phyloP scores from a whole-genome alignment of 305 asterid genomes.

The Fraxinus velutina region DNA sequence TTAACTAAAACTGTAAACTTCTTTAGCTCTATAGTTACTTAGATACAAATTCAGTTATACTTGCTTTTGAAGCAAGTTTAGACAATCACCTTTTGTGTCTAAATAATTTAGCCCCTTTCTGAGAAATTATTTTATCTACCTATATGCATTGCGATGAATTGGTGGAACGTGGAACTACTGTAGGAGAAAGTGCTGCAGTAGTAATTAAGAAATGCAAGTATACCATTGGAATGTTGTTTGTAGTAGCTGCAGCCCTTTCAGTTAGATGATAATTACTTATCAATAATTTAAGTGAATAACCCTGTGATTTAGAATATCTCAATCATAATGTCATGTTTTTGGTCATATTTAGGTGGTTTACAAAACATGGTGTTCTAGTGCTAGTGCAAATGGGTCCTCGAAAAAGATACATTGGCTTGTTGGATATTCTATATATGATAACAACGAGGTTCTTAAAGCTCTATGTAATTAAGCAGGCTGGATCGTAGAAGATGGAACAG shows the following conservation, averaged over 20 bases:
- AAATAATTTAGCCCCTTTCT: background rate
- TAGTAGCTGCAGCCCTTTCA: constrained; percentile 87
- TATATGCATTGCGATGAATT: constrained; percentile 77
- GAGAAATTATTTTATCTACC: background rate
- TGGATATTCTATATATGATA: too few relatives aligned
- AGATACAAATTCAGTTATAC: too few relatives aligned
- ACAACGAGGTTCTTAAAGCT: too few relatives aligned
- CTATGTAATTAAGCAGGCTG: too few relatives aligned
- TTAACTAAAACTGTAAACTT: too few relatives aligned
- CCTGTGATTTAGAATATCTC: constrained; percentile 8
- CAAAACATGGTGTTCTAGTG: constrained; percentile 33
- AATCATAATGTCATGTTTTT: background rate
- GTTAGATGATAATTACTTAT: constrained; percentile 35
- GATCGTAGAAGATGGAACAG: too few relatives aligned
- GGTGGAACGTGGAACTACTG: constrained; percentile 76
- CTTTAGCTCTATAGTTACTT: too few relatives aligned
- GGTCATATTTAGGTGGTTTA: constrained; percentile 62
- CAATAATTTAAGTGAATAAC: background rate
- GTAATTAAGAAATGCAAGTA: constrained; percentile 90
- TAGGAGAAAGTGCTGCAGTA: constrained; percentile 81
- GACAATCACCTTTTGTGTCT: background rate
- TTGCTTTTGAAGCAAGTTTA: too few relatives aligned
- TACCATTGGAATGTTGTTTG: constrained; percentile 88
- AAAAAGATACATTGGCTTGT: constrained; percentile 66
- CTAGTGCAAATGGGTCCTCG: constrained; percentile 38